A percentile compares a stretch with the other conserved stretches of the same genome.
phyloP scores from a whole-genome alignment of 805 yeast species.

The Barnettozyma populi region DNA sequence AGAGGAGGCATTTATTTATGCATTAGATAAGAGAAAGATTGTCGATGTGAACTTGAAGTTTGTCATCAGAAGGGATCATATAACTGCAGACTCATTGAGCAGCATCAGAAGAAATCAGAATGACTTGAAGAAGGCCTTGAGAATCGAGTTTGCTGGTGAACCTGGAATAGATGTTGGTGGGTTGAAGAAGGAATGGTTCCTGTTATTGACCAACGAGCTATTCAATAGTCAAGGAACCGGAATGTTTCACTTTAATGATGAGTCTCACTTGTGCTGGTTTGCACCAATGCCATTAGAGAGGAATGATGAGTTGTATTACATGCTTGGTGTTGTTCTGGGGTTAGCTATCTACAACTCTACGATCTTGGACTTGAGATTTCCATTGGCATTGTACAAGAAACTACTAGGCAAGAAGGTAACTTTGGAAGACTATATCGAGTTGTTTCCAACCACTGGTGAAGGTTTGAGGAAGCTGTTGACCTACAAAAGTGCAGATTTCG shows the following conservation, averaged over 20 bases:
- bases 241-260: conserved; percentile 60
- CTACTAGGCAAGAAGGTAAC: conserved; percentile 50
- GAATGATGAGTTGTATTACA: conserved; percentile 53
- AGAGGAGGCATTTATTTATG: conserved; percentile 79
- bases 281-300: conserved; percentile 38
- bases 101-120: conserved; percentile 48
- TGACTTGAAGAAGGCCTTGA: conserved; percentile 68
- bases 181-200: conserved; percentile 89
- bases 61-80: conserved; percentile 57
- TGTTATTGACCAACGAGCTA: conserved; percentile 60
- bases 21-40: conserved; percentile 56
- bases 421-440: conserved; percentile 58
- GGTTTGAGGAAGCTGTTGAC: conserved; percentile 44
- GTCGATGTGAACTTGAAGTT: conserved; percentile 67
- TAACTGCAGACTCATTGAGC: conserved; percentile 71
- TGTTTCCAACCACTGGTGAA: conserved; percentile 63
- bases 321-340: conserved; percentile 84
- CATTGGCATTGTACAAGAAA: conserved; percentile 71
- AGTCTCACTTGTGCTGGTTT: conserved; percentile 76
- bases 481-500: conserved; percentile 39
- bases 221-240: conserved; percentile 60
- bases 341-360: conserved; percentile 89
- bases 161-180: conserved; percentile 98
- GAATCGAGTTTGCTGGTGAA: conserved; percentile 78
- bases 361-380: conserved; percentile 74